Evolutionary conservation across 78 protist genomes (phyloP).

Genomic region (Dictyostelium citrinum): DNA sequence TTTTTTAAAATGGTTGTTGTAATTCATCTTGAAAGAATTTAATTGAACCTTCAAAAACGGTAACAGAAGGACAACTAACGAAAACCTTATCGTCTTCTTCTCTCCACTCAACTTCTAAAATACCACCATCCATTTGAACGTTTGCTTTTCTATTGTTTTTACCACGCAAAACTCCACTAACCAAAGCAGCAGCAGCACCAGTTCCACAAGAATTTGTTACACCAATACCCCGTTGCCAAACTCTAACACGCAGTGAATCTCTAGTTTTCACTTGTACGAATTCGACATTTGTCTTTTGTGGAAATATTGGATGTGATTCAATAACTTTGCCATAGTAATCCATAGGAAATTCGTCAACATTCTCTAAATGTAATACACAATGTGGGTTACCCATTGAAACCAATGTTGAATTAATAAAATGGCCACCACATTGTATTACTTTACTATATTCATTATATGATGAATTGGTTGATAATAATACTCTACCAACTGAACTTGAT

Average conservation of each 20-base stretch:
- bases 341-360: conserved; percentile 61
- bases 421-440: conserved; percentile 1
- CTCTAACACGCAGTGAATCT: conserved; percentile 52
- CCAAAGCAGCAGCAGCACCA: conserved; percentile 82
- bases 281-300: conserved; percentile 66
- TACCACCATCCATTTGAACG: conserved; percentile 80
- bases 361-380: conserved; percentile 72
- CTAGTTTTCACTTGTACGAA: conserved; percentile 66
- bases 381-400: conserved; percentile 87
- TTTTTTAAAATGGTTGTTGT: neutral
- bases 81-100: conserved; percentile 33
- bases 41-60: conserved; percentile 31
- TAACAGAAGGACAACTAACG: conserved; percentile 17
- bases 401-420: conserved; percentile 50
- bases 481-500: neutral
- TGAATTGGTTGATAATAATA: neutral
- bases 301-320: conserved; percentile 77
- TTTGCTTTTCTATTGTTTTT: conserved; percentile 2
- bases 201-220: conserved; percentile 85
- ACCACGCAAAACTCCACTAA: conserved; percentile 70
- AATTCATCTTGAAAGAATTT: conserved; percentile 20
- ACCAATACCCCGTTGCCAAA: conserved; percentile 87
- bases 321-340: conserved; percentile 56
- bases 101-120: conserved; percentile 72
- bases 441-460: conserved; percentile 25